Conservation (phyloP, 2,329 filamentous ascomycete genomes). For the Fusarium pseudocircinatum region DNA sequence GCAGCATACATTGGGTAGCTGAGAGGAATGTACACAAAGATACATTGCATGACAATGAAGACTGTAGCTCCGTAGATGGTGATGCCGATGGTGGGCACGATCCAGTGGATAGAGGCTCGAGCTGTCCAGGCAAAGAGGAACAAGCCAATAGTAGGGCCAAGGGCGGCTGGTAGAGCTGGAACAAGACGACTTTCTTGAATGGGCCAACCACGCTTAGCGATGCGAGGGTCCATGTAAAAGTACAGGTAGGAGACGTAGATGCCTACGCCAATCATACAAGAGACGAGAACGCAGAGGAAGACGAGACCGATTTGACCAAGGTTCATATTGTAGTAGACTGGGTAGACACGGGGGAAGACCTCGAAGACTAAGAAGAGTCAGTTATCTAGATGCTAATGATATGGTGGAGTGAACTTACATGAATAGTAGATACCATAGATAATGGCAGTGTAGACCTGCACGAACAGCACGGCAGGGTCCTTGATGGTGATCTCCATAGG, state of each 20-base stretch:
- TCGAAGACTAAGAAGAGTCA: conserved; percentile 60
- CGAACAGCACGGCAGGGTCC: conserved; percentile 70
- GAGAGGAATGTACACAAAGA: conserved; percentile 68
- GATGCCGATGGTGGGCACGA: conserved; percentile 66
- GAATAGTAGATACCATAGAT: conserved; percentile 71
- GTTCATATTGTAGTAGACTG: conserved; percentile 67
- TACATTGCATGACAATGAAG: conserved; percentile 67
- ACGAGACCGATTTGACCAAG: conserved; percentile 67
- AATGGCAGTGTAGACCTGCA: conserved; percentile 69
- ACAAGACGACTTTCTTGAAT: conserved; percentile 64
- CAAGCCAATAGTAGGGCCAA: conserved; percentile 66
- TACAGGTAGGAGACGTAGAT: conserved; percentile 62
- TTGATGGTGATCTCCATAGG: conserved; percentile 68
- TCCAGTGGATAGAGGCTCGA: conserved; percentile 61
- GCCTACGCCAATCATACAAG: conserved; percentile 61
- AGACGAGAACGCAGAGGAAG: conserved; percentile 69
- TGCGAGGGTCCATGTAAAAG: conserved; percentile 61
- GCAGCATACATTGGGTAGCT: conserved; percentile 67
- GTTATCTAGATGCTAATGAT: not conserved
- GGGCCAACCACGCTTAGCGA: conserved; percentile 59
- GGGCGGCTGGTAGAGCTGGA: conserved; percentile 62
- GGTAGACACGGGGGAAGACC: conserved; percentile 72
- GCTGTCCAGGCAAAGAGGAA: conserved; percentile 71
- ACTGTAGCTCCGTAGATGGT: conserved; percentile 61
- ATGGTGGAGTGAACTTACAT: conserved; percentile 46